These are phyloP conservation scores for Plenodomus biglobosus DNA, from an alignment of 2,329 filamentous ascomycete species.

Conservation along the genomic window DNA sequence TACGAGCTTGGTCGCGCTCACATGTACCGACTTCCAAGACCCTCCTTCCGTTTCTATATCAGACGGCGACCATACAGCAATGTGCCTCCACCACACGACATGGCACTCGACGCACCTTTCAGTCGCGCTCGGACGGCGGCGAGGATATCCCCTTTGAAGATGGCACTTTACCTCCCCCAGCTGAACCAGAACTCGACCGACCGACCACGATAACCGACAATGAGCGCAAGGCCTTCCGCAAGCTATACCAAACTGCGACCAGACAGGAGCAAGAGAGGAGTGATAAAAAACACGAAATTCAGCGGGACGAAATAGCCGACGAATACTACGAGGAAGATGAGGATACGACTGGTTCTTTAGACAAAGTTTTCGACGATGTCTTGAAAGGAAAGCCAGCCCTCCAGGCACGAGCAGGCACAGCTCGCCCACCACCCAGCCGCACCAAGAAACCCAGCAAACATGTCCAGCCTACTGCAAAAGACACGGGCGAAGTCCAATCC, in stretches of 20 bases:
- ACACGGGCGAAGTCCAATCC: constrained; percentile 8
- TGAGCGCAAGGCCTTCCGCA: constrained; percentile 42
- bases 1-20: constrained; percentile 38
- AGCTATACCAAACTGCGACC: constrained; percentile 35
- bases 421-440: constrained; percentile 1
- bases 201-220: constrained; percentile 40
- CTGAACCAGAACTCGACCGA: constrained; percentile 19
- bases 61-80: constrained; percentile 64
- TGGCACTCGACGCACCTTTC: constrained; percentile 24
- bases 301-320: constrained; percentile 34
- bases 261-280: constrained; percentile 19
- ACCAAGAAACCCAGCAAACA: background rate
- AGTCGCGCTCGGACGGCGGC: constrained; percentile 16
- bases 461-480: background rate
- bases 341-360: constrained; percentile 21
- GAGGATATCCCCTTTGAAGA: constrained; percentile 20
- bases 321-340: constrained; percentile 39
- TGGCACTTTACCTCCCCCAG: constrained; percentile 37
- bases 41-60: constrained; percentile 69
- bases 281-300: constrained; percentile 8
- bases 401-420: constrained; percentile 1
- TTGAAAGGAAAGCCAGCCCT: constrained; percentile 17
- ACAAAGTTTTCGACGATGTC: constrained; percentile 36
- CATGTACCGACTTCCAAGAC: constrained; percentile 42
- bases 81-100: constrained; percentile 24